A percentile compares a stretch with the other conserved stretches of the same genome.
phyloP scores from a whole-genome alignment of 176 grass and related monocot species.

The Triticum monococcum region DNA sequence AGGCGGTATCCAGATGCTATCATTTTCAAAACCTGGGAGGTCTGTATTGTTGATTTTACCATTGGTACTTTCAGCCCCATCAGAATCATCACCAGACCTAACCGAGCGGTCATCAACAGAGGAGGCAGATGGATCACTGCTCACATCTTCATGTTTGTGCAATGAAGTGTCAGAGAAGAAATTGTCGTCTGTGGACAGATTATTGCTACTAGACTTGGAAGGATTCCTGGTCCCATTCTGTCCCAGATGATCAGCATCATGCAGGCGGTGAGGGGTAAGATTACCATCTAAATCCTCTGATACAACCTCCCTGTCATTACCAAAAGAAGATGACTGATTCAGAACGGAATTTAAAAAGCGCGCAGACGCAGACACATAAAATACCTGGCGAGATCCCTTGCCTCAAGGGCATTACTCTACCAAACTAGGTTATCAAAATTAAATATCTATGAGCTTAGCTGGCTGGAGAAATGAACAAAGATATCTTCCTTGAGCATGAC shows the following conservation, averaged over 20 bases:
- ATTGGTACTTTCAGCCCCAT: constrained; percentile 42
- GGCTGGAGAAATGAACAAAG: background rate
- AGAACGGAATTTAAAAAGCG: background rate
- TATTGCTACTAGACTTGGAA: constrained; percentile 21
- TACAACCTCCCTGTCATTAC: constrained; percentile 33
- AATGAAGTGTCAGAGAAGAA: constrained; percentile 24
- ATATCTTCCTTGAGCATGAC: background rate
- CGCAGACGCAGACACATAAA: background rate
- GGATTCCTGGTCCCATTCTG: constrained; percentile 14
- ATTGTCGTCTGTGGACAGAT: constrained; percentile 8
- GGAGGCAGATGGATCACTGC: background rate
- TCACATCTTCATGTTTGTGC: constrained; percentile 17
- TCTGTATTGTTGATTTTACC: constrained; percentile 25
- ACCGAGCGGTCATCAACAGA: constrained; percentile 38
- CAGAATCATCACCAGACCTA: constrained; percentile 45
- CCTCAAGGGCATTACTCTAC: background rate
- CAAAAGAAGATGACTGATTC: background rate
- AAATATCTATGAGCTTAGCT: background rate
- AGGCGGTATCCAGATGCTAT: constrained; percentile 69
- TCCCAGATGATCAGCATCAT: background rate
- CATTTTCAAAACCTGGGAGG: constrained; percentile 26
- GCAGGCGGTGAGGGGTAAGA: background rate
- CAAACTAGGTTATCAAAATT: background rate
- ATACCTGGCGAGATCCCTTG: background rate
- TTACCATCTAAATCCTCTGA: constrained; percentile 14